These are phyloP conservation scores for Byssothecium circinans DNA, from an alignment of 2,329 filamentous ascomycete genomes.

Conservation along the genomic window DNA sequence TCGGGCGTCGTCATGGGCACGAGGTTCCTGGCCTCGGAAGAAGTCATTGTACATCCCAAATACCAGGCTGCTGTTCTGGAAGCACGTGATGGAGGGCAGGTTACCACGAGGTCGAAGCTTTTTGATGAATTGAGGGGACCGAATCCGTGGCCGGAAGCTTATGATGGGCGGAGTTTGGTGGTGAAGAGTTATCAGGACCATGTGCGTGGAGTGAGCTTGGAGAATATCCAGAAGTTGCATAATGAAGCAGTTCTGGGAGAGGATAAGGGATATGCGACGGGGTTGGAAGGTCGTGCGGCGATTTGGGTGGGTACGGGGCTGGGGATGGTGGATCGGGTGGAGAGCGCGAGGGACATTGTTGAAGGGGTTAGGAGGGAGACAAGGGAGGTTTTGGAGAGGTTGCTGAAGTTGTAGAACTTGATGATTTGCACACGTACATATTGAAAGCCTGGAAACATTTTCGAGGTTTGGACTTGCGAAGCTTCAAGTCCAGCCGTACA, in stretches of 20 bases:
- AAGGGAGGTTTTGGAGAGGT: slow-evolving; percentile 32
- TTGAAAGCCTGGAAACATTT: no score
- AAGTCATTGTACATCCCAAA: slow-evolving; percentile 49
- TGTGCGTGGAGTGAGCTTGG: slow-evolving; percentile 42
- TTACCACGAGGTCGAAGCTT: slow-evolving; percentile 52
- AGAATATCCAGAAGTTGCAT: slow-evolving; percentile 48
- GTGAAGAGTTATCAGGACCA: slow-evolving; percentile 54
- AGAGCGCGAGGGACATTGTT: slow-evolving; percentile 56
- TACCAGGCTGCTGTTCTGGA: slow-evolving; percentile 52
- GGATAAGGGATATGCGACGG: slow-evolving; percentile 54
- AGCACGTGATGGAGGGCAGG: slow-evolving; percentile 53
- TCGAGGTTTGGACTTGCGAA: no score
- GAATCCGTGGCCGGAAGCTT: slow-evolving; percentile 59
- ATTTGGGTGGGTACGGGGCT: slow-evolving; percentile 62
- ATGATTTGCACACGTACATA: background rate
- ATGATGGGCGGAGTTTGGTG: slow-evolving; percentile 59
- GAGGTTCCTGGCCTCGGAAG: slow-evolving; percentile 59
- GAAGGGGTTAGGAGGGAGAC: slow-evolving; percentile 45
- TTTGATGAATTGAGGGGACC: slow-evolving; percentile 60
- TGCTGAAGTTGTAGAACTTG: slow-evolving; percentile 6
- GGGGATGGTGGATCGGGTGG: slow-evolving; percentile 57
- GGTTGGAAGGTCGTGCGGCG: slow-evolving; percentile 57
- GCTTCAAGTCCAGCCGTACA: no score
- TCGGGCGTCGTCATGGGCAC: slow-evolving; percentile 65
- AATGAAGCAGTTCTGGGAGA: slow-evolving; percentile 52